These are phyloP conservation scores for Verbena officinalis DNA, from an alignment of 257 asterid species.

Conservation along the genomic window DNA sequence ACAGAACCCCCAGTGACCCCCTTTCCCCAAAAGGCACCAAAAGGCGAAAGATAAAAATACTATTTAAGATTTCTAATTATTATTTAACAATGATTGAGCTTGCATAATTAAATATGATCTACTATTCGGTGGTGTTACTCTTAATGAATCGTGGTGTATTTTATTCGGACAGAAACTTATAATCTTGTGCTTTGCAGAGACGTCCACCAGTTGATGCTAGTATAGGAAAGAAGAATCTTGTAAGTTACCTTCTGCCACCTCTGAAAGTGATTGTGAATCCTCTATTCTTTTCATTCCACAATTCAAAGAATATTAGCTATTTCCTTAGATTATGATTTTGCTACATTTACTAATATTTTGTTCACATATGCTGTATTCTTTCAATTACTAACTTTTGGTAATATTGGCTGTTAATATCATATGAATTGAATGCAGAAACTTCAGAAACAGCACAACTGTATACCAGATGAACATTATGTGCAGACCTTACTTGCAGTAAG, in stretches of 20 bases:
- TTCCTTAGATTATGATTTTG: constrained; percentile 10
- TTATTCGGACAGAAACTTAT: constrained; percentile 14
- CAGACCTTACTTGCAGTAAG: constrained; percentile 88
- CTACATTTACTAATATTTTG: not conserved
- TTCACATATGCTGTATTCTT: not conserved
- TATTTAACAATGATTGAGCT: not conserved
- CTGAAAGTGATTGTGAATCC: constrained; percentile 4
- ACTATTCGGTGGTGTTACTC: not conserved
- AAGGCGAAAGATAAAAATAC: not conserved
- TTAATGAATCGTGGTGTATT: not conserved
- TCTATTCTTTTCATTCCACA: constrained; percentile 13
- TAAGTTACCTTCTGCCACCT: constrained; percentile 55
- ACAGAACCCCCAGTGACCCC: not conserved
- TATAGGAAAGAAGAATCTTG: constrained; percentile 67
- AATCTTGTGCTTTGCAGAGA: constrained; percentile 55
- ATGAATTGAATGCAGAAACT: constrained; percentile 68
- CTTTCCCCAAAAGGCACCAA: not conserved
- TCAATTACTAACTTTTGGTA: constrained; percentile 3
- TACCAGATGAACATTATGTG: constrained; percentile 98
- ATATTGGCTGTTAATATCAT: constrained; percentile 26
- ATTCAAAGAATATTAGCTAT: constrained; percentile 17
- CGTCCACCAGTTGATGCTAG: constrained; percentile 69
- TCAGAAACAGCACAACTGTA: constrained; percentile 94
- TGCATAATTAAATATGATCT: not conserved
- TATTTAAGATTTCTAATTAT: not conserved